These are phyloP conservation scores for Chaetothyriales sp. DNA, from an alignment of 2,329 filamentous ascomycete genomes.

Conservation along the genomic window DNA sequence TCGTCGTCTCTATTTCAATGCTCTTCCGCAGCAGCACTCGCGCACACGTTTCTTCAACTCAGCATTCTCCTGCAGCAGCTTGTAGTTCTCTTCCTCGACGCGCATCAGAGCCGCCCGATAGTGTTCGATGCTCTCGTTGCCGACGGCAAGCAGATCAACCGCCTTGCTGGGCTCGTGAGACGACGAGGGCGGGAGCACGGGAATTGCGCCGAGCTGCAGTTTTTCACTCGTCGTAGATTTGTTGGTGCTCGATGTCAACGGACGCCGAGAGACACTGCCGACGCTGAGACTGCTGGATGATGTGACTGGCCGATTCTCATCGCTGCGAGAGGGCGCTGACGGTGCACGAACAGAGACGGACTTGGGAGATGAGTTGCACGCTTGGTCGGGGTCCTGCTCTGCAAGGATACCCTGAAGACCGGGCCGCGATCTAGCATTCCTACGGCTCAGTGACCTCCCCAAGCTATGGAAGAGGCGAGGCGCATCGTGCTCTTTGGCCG, in stretches of 20 bases:
- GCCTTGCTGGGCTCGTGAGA: background rate
- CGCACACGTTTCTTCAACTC: conserved; percentile 64
- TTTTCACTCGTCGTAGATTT: conserved; percentile 8
- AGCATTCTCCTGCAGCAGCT: conserved; percentile 70
- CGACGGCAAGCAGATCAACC: background rate
- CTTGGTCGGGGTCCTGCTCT: conserved; percentile 17
- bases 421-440: conserved; percentile 9
- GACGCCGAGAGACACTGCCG: conserved; percentile 7
- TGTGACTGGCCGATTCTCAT: conserved; percentile 16
- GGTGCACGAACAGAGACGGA: background rate
- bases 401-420: conserved; percentile 14
- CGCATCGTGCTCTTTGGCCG: conserved; percentile 11
- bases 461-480: conserved; percentile 16
- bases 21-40: conserved; percentile 15
- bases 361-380: conserved; percentile 6
- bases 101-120: conserved; percentile 18
- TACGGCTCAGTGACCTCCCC: conserved; percentile 14
- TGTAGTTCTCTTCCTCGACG: conserved; percentile 25
- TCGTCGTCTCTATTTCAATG: background rate
- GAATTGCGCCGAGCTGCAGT: background rate
- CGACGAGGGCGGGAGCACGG: background rate
- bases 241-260: conserved; percentile 9
- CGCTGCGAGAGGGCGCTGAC: conserved; percentile 4
- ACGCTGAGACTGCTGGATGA: conserved; percentile 11
- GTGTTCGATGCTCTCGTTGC: conserved; percentile 7